Evolutionary conservation across 2,329 filamentous ascomycete species (phyloP).

Genomic region (Diaporthe citriasiana): DNA sequence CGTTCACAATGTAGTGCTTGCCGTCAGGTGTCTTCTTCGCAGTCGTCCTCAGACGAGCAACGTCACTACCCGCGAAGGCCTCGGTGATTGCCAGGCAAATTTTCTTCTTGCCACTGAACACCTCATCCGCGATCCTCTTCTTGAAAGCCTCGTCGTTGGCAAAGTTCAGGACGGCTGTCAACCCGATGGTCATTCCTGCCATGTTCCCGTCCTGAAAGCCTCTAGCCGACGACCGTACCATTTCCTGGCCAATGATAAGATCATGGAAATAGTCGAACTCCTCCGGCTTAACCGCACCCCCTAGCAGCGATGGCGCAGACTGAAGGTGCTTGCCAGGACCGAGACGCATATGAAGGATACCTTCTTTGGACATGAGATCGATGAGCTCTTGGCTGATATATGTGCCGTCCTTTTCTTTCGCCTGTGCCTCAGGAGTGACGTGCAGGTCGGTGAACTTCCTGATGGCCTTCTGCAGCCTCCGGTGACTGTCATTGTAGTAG

Average conservation of each 20-base stretch:
- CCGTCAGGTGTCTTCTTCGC: constrained; percentile 82
- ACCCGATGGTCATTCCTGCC: constrained; percentile 86
- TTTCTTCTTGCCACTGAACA: constrained; percentile 86
- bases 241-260: constrained; percentile 81
- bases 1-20: constrained; percentile 79
- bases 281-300: constrained; percentile 79
- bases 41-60: constrained; percentile 84
- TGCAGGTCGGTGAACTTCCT: constrained; percentile 80
- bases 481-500: constrained; percentile 84
- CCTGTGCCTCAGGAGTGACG: constrained; percentile 80
- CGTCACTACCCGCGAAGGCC: constrained; percentile 87
- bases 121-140: constrained; percentile 77
- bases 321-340: constrained; percentile 87
- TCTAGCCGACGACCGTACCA: constrained; percentile 77
- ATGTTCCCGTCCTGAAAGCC: constrained; percentile 91
- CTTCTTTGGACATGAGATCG: constrained; percentile 80
- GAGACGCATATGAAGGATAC: constrained; percentile 84
- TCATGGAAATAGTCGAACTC: constrained; percentile 93
- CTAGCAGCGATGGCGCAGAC: constrained; percentile 70
- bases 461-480: constrained; percentile 76
- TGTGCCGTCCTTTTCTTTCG: constrained; percentile 80
- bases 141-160: constrained; percentile 75
- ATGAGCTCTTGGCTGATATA: constrained; percentile 81
- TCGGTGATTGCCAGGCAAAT: constrained; percentile 91
- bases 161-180: constrained; percentile 86